A percentile compares a stretch with the other conserved stretches of the same genome.
Conservation (phyloP, 108 stramenopile genomes). For the Nitzschia putrida region DNA sequence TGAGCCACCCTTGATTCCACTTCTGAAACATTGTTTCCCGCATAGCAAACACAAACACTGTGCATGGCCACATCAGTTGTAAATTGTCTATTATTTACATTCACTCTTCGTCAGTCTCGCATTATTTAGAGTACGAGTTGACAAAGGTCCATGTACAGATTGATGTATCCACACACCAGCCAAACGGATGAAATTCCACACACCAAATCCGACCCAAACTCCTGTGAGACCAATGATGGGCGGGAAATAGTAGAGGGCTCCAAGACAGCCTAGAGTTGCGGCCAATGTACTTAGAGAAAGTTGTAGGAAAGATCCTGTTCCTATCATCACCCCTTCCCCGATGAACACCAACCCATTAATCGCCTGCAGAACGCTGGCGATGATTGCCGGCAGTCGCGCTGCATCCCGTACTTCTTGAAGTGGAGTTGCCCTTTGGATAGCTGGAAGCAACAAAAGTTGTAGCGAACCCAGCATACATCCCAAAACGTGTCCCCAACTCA, state of each 20-base stretch:
- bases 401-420: slow-evolving; percentile 81
- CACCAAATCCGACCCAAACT: slow-evolving; percentile 86
- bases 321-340: slow-evolving; percentile 75
- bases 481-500: slow-evolving; percentile 82
- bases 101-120: background rate
- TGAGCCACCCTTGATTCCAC: too few relatives aligned
- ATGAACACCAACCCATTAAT: slow-evolving; percentile 89
- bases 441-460: slow-evolving; percentile 74
- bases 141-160: slow-evolving; percentile 61
- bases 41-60: too few relatives aligned
- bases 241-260: slow-evolving; percentile 69
- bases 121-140: slow-evolving; percentile 46
- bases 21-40: too few relatives aligned
- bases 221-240: slow-evolving; percentile 69
- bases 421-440: slow-evolving; percentile 75
- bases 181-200: slow-evolving; percentile 76
- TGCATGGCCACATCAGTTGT: too few relatives aligned
- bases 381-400: slow-evolving; percentile 71
- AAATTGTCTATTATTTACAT: background rate
- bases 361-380: slow-evolving; percentile 80
- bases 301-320: slow-evolving; percentile 70
- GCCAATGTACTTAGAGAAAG: slow-evolving; percentile 71
- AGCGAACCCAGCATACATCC: slow-evolving; percentile 65
- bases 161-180: slow-evolving; percentile 82
- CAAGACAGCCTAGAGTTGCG: slow-evolving; percentile 70